Conservation (phyloP, 495 filamentous ascomycete genomes). For the Symbiotaphrina buchneri region DNA sequence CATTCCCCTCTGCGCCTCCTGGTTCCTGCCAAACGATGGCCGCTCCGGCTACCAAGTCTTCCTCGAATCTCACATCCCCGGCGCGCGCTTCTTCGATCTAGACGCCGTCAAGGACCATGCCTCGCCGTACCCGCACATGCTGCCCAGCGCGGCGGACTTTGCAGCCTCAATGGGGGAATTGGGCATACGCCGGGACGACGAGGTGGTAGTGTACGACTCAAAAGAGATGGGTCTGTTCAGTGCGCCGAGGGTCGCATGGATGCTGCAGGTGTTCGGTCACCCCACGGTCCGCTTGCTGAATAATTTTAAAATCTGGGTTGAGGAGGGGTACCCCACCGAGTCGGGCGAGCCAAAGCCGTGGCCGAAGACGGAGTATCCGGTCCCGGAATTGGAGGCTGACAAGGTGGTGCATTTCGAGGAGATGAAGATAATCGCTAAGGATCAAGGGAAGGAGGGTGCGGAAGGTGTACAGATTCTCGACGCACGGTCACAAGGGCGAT, state of each 20-base stretch:
- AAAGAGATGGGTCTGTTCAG: slow-evolving; percentile 80
- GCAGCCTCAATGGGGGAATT: slow-evolving; percentile 70
- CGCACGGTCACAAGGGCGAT: slow-evolving; percentile 61
- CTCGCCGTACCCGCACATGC: slow-evolving; percentile 92
- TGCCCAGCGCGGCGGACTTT: slow-evolving; percentile 60
- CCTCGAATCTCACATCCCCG: slow-evolving; percentile 54
- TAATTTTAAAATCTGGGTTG: slow-evolving; percentile 81
- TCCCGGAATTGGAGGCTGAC: slow-evolving; percentile 26
- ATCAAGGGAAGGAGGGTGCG: slow-evolving; percentile 54
- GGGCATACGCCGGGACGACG: slow-evolving; percentile 69
- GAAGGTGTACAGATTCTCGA: slow-evolving; percentile 77
- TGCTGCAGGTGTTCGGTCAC: slow-evolving; percentile 74
- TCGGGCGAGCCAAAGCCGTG: slow-evolving; percentile 44
- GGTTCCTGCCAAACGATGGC: slow-evolving; percentile 87
- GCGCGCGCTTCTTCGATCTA: slow-evolving; percentile 88
- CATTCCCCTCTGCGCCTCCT: slow-evolving; percentile 74
- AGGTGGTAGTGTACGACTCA: slow-evolving; percentile 81
- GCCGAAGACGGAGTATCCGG: slow-evolving; percentile 28
- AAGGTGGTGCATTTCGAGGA: slow-evolving; percentile 54
- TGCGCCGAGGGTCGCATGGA: slow-evolving; percentile 86
- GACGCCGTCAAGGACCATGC: slow-evolving; percentile 72
- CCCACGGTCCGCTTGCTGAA: slow-evolving; percentile 76
- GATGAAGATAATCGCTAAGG: slow-evolving; percentile 50
- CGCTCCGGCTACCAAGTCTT: slow-evolving; percentile 62
- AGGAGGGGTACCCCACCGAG: slow-evolving; percentile 60